Conservation (phyloP, 108 stramenopile species). For the Phaeodactylum tricornutum region DNA sequence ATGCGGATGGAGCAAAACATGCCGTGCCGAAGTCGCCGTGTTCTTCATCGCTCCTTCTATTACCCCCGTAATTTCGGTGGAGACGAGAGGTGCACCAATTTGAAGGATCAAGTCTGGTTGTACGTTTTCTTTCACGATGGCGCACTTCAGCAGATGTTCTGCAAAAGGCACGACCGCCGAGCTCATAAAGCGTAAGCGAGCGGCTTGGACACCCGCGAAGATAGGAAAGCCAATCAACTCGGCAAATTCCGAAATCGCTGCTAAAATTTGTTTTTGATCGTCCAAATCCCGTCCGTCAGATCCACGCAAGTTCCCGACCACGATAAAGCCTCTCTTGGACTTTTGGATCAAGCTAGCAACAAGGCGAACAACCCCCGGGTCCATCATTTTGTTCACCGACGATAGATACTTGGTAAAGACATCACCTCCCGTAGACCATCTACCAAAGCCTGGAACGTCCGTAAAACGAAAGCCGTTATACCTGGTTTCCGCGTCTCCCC, state of each 20-base stretch:
- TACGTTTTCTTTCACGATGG: conserved; percentile 40
- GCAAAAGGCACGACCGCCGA: conserved; percentile 61
- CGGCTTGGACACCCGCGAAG: conserved; percentile 62
- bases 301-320: conserved; percentile 56
- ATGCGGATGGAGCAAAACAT: conserved; percentile 60
- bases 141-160: conserved; percentile 69
- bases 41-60: conserved; percentile 26
- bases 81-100: conserved; percentile 74
- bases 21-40: conserved; percentile 7
- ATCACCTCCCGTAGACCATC: conserved; percentile 51
- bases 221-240: conserved; percentile 60
- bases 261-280: background rate
- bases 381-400: conserved; percentile 9
- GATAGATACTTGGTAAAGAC: conserved; percentile 20
- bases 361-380: conserved; percentile 20
- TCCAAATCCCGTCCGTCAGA: background rate
- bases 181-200: conserved; percentile 38
- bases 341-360: conserved; percentile 34
- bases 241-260: conserved; percentile 46
- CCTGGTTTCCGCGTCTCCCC: conserved; percentile 40
- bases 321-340: conserved; percentile 68
- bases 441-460: conserved; percentile 55
- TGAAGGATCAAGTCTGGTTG: conserved; percentile 82
- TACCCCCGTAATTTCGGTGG: conserved; percentile 57
- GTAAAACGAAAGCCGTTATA: conserved; percentile 59